Conservation (phyloP, 768 basidiomycete genomes). For the Peribolospora baueri region DNA sequence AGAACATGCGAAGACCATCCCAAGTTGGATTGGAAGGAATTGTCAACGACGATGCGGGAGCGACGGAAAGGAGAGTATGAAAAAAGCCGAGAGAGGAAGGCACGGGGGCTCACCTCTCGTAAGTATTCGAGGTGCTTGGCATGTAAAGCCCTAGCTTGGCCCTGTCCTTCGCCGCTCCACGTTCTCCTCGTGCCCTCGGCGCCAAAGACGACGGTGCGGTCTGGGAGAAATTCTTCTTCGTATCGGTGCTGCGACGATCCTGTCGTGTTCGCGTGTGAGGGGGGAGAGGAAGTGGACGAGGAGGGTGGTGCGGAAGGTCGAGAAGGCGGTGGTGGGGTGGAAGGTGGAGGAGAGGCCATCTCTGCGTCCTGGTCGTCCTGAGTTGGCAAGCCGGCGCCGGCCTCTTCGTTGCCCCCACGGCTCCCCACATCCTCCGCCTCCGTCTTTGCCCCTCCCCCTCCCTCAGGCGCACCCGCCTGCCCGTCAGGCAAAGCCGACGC, state of each 20-base stretch:
- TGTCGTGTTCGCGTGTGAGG: neutral
- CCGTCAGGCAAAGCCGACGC: neutral
- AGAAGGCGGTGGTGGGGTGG: neutral
- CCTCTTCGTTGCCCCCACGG: too few species aligned
- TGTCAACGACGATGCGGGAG: too few species aligned
- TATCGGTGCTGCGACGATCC: neutral
- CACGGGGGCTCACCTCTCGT: constrained; percentile 33
- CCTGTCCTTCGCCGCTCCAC: constrained; percentile 66
- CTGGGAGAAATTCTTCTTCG: constrained; percentile 51
- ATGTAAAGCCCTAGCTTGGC: constrained; percentile 60
- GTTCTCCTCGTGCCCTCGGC: constrained; percentile 37
- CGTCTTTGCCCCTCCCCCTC: constrained; percentile 14
- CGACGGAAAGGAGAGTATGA: too few species aligned
- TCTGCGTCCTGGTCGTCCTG: neutral
- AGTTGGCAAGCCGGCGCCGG: neutral
- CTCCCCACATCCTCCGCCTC: constrained; percentile 15
- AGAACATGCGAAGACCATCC: too few species aligned
- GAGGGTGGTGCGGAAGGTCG: neutral
- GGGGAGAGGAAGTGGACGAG: neutral
- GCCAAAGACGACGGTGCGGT: constrained; percentile 67
- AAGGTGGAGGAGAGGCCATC: neutral
- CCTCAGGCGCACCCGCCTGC: neutral
- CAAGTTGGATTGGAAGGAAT: too few species aligned
- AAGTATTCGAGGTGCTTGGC: constrained; percentile 79
- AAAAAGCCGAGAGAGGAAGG: too few species aligned